Percentiles rank a stretch among this genome's conserved stretches.
phyloP scores from a whole-genome alignment of 1,284 basidiomycete genomes.

The Sanghuangporus sanghuang region DNA sequence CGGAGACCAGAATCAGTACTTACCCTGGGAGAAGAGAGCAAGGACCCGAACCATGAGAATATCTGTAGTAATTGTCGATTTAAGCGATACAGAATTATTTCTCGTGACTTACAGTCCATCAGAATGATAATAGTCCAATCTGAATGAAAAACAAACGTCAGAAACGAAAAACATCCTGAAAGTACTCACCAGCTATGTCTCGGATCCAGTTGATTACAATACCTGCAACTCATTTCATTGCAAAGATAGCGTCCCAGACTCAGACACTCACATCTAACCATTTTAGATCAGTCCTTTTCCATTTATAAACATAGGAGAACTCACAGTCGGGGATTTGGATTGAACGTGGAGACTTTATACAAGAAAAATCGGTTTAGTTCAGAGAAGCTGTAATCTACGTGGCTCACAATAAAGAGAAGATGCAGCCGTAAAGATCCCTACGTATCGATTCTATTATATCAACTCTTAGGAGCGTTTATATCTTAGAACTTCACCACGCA shows the following conservation, averaged over 20 bases:
- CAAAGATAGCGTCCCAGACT: too few species aligned
- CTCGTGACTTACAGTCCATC: background rate
- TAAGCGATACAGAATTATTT: background rate
- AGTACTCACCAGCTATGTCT: background rate
- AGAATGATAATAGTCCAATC: background rate
- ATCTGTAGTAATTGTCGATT: background rate
- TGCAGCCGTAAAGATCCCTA: background rate
- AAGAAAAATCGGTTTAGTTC: background rate
- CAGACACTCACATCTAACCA: too few species aligned
- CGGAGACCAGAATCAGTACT: background rate
- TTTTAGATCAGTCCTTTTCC: too few species aligned
- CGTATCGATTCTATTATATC: slow-evolving; percentile 1
- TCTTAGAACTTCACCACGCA: background rate
- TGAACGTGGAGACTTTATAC: background rate
- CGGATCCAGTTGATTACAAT: background rate
- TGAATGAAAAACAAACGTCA: background rate
- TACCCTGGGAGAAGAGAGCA: slow-evolving; percentile 5
- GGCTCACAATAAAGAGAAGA: background rate
- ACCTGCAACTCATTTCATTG: background rate
- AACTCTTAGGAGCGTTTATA: background rate
- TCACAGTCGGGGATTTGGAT: background rate
- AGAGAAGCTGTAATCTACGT: background rate
- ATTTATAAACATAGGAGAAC: too few species aligned
- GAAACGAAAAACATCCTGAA: background rate
- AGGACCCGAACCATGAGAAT: slow-evolving; percentile 5